Conservation (phyloP, 2,329 filamentous ascomycete species). For the Ceratocystis eucalypticola region DNA sequence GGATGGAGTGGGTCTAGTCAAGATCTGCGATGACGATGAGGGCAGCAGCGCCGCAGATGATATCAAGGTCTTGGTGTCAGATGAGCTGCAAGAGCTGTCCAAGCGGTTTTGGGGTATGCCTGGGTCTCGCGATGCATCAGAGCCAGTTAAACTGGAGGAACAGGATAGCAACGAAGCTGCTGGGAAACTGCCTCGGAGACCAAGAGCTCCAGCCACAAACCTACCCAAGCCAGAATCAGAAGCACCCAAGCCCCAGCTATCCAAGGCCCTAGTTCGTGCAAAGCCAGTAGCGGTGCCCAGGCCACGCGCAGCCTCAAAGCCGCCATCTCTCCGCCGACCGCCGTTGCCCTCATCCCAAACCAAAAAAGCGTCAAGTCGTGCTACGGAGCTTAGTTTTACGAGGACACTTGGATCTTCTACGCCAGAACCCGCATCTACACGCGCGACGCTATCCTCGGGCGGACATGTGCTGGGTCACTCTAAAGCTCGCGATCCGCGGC, state of each 20-base stretch:
- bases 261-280: background rate
- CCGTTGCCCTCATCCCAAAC: background rate
- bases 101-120: constrained; percentile 11
- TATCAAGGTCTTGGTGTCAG: constrained; percentile 28
- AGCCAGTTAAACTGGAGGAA: background rate
- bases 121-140: background rate
- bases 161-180: background rate
- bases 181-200: background rate
- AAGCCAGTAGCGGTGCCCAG: background rate
- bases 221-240: background rate
- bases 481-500: constrained; percentile 3
- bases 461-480: background rate
- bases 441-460: background rate
- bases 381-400: constrained; percentile 7
- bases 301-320: background rate
- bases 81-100: constrained; percentile 53
- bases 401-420: constrained; percentile 11
- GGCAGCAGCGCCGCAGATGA: constrained; percentile 43
- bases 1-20: constrained; percentile 54
- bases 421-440: background rate
- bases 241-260: background rate
- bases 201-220: background rate
- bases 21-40: constrained; percentile 58
- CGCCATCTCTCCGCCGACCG: background rate
- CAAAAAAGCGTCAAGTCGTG: background rate